A percentile compares a stretch with the other conserved stretches of the same genome.
These are phyloP conservation scores for Calendula officinalis DNA, from an alignment of 129 eudicot species.

Conservation along the genomic window DNA sequence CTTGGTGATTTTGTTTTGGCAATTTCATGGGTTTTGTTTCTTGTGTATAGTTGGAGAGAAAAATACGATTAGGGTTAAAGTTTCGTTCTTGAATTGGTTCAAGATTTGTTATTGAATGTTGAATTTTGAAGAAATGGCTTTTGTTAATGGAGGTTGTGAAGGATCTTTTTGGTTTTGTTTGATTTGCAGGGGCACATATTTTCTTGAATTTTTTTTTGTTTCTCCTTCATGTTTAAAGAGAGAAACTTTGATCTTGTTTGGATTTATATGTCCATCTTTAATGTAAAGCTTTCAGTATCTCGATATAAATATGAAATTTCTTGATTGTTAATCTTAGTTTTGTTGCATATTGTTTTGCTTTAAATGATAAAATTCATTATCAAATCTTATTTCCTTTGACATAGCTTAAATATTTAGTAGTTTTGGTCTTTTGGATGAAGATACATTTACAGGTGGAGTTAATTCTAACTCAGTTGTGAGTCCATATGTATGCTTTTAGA, in stretches of 20 bases:
- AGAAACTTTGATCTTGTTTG: constrained; percentile 11
- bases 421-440: no score
- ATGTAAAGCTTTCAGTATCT: constrained; percentile 30
- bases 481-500: no score
- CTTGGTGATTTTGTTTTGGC: constrained; percentile 66
- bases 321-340: constrained; percentile 15
- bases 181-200: constrained; percentile 28
- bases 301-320: constrained; percentile 18
- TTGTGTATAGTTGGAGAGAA: constrained; percentile 84
- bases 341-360: no score
- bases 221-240: constrained; percentile 9
- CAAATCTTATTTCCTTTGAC: no score
- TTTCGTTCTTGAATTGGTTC: no score
- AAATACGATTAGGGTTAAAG: constrained; percentile 70
- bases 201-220: constrained; percentile 19
- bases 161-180: constrained; percentile 15
- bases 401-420: no score
- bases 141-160: constrained; percentile 33
- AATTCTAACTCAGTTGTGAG: no score
- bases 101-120: no score
- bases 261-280: constrained; percentile 18
- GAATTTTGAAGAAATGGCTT: neutral
- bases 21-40: constrained; percentile 80
- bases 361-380: no score
- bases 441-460: no score